phyloP scores from a whole-genome alignment of 441 rosid genomes.

The Breynia disticha region DNA sequence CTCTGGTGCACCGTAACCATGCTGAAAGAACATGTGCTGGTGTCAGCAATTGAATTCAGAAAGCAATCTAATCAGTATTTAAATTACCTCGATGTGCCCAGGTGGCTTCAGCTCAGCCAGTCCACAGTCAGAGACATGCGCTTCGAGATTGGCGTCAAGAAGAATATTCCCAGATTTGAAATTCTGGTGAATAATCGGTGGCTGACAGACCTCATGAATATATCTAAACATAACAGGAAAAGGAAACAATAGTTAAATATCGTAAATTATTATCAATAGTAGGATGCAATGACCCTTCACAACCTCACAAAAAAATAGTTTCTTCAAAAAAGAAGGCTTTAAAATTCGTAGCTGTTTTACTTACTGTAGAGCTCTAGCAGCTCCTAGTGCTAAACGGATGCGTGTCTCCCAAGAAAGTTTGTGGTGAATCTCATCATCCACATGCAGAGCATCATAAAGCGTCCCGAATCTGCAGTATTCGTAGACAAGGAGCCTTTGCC shows the following conservation, averaged over 20 bases:
- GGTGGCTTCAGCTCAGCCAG: slow-evolving; percentile 50
- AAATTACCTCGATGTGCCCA: slow-evolving; percentile 45
- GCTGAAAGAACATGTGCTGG: slow-evolving; percentile 6
- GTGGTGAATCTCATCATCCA: slow-evolving; percentile 40
- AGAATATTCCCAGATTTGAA: slow-evolving; percentile 76
- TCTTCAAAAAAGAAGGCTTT: neutral
- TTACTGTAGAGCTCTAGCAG: slow-evolving; percentile 83
- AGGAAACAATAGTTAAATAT: slow-evolving; percentile 1
- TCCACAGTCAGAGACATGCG: slow-evolving; percentile 67
- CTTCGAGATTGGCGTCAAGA: slow-evolving; percentile 54
- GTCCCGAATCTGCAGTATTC: slow-evolving; percentile 54
- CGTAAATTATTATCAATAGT: slow-evolving; percentile 3
- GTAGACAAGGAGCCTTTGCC: slow-evolving; percentile 58
- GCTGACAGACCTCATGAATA: slow-evolving; percentile 79
- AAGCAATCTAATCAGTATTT: slow-evolving; percentile 42
- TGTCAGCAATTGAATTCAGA: slow-evolving; percentile 6
- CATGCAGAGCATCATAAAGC: slow-evolving; percentile 60
- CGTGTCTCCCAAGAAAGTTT: slow-evolving; percentile 69
- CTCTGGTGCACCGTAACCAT: slow-evolving; percentile 83
- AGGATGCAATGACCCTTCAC: too few species aligned
- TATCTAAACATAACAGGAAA: slow-evolving; percentile 37
- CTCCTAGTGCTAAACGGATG: slow-evolving; percentile 57
- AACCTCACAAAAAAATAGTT: too few species aligned
- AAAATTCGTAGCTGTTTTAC: slow-evolving; percentile 17
- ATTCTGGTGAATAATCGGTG: slow-evolving; percentile 60